A percentile compares a stretch with the other conserved stretches of the same genome.
Evolutionary conservation across 768 basidiomycete species (phyloP).

Genomic region (Scleroderma citrinum): DNA sequence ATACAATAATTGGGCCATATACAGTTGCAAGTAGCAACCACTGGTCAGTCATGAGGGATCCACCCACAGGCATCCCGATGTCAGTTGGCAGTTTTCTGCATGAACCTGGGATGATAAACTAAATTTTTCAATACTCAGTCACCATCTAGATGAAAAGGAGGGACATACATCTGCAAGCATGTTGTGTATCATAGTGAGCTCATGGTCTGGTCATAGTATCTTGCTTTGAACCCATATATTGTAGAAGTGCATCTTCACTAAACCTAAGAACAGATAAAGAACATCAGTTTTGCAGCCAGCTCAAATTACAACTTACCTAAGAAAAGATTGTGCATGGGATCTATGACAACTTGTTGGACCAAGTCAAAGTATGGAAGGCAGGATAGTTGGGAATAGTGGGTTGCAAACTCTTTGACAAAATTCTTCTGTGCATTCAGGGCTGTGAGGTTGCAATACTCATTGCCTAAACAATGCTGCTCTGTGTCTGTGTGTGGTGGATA

Average conservation of each 20-base stretch:
- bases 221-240: conserved; percentile 22
- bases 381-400: conserved; percentile 21
- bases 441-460: conserved; percentile 7
- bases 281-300: not conserved
- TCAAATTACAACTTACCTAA: not conserved
- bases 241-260: conserved; percentile 24
- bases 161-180: not conserved
- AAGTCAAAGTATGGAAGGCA: conserved; percentile 27
- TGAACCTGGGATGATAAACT: not conserved
- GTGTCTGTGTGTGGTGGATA: conserved; percentile 5
- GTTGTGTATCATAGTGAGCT: not conserved
- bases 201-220: conserved; percentile 7
- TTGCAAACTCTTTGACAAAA: conserved; percentile 10
- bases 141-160: not conserved
- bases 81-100: conserved; percentile 14
- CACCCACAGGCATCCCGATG: conserved; percentile 29
- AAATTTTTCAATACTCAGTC: not conserved
- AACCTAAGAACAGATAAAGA: conserved; percentile 6
- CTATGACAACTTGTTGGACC: conserved; percentile 21
- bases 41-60: conserved; percentile 30
- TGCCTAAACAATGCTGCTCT: conserved; percentile 1
- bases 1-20: conserved; percentile 24
- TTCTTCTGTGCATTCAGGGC: conserved; percentile 4
- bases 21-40: conserved; percentile 26
- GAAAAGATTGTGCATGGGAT: conserved; percentile 23